A percentile compares a stretch with the other conserved stretches of the same genome.
Conservation (phyloP, 2,329 filamentous ascomycete species). For the Chaetothyriales sp. region DNA sequence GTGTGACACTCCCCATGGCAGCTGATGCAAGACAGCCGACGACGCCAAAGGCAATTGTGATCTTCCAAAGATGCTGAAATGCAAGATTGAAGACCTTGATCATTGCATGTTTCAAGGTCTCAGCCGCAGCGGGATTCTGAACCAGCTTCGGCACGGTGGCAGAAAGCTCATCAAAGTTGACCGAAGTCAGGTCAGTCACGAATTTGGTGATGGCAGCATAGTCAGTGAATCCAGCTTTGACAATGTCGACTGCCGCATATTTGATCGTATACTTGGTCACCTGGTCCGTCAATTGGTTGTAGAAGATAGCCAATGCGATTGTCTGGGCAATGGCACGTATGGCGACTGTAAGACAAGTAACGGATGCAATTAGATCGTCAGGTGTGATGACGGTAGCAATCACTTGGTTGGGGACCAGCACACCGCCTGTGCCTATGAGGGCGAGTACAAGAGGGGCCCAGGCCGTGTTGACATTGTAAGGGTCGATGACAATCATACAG, state of each 20-base stretch:
- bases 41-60: constrained; percentile 5
- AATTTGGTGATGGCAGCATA: not conserved
- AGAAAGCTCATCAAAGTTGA: not conserved
- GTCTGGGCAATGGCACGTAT: constrained; percentile 2
- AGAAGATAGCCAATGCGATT: constrained; percentile 2
- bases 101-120: not conserved
- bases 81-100: not conserved
- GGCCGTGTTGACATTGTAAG: constrained; percentile 2
- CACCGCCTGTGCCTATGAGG: constrained; percentile 5
- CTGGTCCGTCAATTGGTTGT: constrained; percentile 1
- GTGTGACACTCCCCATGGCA: not conserved
- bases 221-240: constrained; percentile 1
- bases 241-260: not conserved
- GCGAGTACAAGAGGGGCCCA: constrained; percentile 4
- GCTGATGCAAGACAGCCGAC: constrained; percentile 1
- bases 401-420: constrained; percentile 5
- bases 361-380: constrained; percentile 2
- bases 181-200: not conserved
- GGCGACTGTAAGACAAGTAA: constrained; percentile 2
- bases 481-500: constrained; percentile 2
- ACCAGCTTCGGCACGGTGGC: not conserved
- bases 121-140: not conserved
- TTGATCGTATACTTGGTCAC: constrained; percentile 1
- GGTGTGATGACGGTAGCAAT: constrained; percentile 5
- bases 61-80: constrained; percentile 1